Evolutionary conservation across 2,329 filamentous ascomycete species (phyloP), one percentile per base, ranked within the genome.

Genomic region (Hymenoscyphus repandus): DNA sequence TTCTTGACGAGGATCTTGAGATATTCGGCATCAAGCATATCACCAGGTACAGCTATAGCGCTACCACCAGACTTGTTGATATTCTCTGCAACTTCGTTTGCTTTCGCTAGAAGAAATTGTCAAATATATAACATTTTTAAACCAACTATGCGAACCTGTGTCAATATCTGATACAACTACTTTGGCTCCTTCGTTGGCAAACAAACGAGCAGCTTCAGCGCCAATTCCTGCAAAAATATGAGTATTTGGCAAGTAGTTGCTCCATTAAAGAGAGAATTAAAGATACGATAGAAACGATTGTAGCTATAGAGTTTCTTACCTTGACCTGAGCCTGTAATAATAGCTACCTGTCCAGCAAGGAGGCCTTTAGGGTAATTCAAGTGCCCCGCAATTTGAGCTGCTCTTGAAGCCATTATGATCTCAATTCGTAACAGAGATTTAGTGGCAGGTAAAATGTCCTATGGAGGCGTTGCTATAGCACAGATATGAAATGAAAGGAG

Each of bases 91-190:
- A 90, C 85, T 6, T 74, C 71, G 39, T 82, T 72, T 42, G 85
- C 79, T 67, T 93, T 95, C 41, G 76, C 83, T 87, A 63, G 41
- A 39, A 2, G n/a, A 13, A 2, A n/a, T 48, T 64, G 15, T 20
- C 42, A 3, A n/a, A 10, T 15, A 11, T 22, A 6, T 10, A 11
- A n/a, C 34, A 45, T 18, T 49, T 11, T 49, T 40, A 40, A 15
- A 18, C 20, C 1, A 17, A 15, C 49, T 13, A 7, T 27, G 65
- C 76, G 52, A 65, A 88, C 85, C 72, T 33, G 70, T 79, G 69
- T 95, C 90, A 54, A 95, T 89, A 70, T 95, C 90, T 20, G 88
- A 85, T 41, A 95, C 75, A 10, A 95, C 74, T 0, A 95, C 89
- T 66, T 85, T 90, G 13, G 90, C 89, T 20, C 90, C 90, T 69